Percentiles rank a stretch among this genome's conserved stretches.
phyloP scores from a whole-genome alignment of 345 rosid genomes.

The Eucalyptus camaldulensis region DNA sequence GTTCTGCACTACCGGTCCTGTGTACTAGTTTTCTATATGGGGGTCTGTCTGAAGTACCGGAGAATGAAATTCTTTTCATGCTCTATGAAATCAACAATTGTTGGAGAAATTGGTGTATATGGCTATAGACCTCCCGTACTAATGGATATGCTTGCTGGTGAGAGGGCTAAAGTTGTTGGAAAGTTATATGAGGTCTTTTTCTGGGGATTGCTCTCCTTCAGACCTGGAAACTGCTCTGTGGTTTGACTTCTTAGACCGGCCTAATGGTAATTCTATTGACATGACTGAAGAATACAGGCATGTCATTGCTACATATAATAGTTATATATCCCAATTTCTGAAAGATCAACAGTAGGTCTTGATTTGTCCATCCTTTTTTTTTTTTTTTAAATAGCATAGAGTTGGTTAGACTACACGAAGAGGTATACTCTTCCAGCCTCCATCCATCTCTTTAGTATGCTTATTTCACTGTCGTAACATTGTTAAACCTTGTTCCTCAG shows the following conservation, averaged over 20 bases:
- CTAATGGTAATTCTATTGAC: background rate
- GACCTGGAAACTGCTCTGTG: slow-evolving; percentile 86
- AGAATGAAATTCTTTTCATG: slow-evolving; percentile 65
- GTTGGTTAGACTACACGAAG: background rate
- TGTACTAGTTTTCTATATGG: slow-evolving; percentile 86
- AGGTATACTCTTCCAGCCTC: background rate
- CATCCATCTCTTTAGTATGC: background rate
- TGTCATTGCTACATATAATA: too few relatives aligned
- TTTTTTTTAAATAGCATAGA: too few relatives aligned
- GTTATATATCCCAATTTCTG: background rate
- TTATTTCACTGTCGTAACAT: background rate
- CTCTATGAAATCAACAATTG: slow-evolving; percentile 72
- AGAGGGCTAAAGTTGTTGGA: slow-evolving; percentile 83
- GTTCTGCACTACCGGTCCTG: slow-evolving; percentile 34
- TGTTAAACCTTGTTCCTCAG: too few relatives aligned
- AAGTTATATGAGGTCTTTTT: slow-evolving; percentile 70
- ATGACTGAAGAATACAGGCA: background rate
- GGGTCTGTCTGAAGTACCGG: slow-evolving; percentile 78
- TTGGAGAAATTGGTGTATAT: slow-evolving; percentile 80
- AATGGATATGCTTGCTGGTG: slow-evolving; percentile 88
- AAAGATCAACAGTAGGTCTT: background rate
- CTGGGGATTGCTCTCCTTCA: slow-evolving; percentile 79
- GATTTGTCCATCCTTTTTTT: background rate
- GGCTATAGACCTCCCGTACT: slow-evolving; percentile 77
- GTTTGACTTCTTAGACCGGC: slow-evolving; percentile 9